phyloP scores from a whole-genome alignment of 179 eudicot genomes.

The Sideroxylon spinosum region DNA sequence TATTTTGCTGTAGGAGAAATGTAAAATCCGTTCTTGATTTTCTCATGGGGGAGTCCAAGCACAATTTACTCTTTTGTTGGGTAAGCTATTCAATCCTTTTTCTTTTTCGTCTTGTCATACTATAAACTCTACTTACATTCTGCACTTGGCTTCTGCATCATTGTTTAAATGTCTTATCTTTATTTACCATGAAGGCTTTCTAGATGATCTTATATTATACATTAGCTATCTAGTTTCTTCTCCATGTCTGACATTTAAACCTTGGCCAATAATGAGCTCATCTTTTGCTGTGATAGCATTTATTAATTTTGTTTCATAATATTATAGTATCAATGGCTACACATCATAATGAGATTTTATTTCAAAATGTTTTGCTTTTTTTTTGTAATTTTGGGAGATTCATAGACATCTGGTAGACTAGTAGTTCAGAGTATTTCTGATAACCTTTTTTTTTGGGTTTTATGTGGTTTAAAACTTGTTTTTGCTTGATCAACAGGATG shows the following conservation, averaged over 20 bases:
- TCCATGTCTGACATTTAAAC: not conserved
- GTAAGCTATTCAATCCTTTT: constrained; percentile 39
- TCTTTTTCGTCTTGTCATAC: not conserved
- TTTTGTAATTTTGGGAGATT: not conserved
- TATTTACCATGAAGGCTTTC: not conserved
- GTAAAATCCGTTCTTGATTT: constrained; percentile 53
- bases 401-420: no score
- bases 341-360: not conserved
- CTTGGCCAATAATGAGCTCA: not conserved
- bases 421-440: not conserved
- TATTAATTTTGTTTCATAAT: not conserved
- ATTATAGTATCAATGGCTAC: not conserved
- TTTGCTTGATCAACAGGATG: not conserved
- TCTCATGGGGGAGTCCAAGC: constrained; percentile 50
- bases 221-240: not conserved
- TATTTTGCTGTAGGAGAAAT: constrained; percentile 51
- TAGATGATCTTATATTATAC: not conserved
- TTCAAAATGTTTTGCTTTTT: not conserved
- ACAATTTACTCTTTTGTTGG: constrained; percentile 71
- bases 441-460: not conserved
- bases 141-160: not conserved
- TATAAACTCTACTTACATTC: not conserved
- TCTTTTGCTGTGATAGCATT: not conserved
- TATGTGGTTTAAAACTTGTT: not conserved
- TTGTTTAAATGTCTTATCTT: not conserved